These are phyloP conservation scores for Thozetella sp. DNA, from an alignment of 495 filamentous ascomycete species.

Conservation along the genomic window DNA sequence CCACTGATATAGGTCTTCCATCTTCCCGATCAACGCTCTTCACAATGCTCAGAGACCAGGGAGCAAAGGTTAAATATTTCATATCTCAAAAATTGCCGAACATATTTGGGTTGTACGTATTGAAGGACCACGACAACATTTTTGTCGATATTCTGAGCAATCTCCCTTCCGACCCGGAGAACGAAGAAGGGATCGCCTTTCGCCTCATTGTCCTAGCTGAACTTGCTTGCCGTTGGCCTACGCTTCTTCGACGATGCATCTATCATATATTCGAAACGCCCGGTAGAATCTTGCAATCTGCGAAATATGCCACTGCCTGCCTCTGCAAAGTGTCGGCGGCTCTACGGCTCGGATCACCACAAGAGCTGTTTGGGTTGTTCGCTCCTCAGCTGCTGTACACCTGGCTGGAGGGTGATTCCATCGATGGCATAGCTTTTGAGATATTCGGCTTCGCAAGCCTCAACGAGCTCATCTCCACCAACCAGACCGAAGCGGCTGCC, in stretches of 20 bases:
- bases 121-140: slow-evolving; percentile 79
- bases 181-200: slow-evolving; percentile 82
- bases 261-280: slow-evolving; percentile 94
- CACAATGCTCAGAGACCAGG: slow-evolving; percentile 59
- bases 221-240: slow-evolving; percentile 80
- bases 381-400: slow-evolving; percentile 91
- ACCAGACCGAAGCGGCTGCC: slow-evolving; percentile 79
- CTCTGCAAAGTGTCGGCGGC: slow-evolving; percentile 63
- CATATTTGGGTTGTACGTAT: slow-evolving; percentile 76
- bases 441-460: slow-evolving; percentile 80
- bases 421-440: slow-evolving; percentile 72
- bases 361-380: slow-evolving; percentile 82
- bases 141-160: slow-evolving; percentile 74
- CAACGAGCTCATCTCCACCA: slow-evolving; percentile 66
- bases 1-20: slow-evolving; percentile 50
- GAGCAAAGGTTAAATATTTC: slow-evolving; percentile 73
- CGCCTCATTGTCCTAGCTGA: slow-evolving; percentile 74
- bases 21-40: slow-evolving; percentile 79
- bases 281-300: slow-evolving; percentile 62
- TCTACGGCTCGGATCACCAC: slow-evolving; percentile 63
- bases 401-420: slow-evolving; percentile 70
- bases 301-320: slow-evolving; percentile 71
- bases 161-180: slow-evolving; percentile 71
- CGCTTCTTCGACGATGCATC: slow-evolving; percentile 76
- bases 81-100: slow-evolving; percentile 68